Percentiles rank a stretch among this genome's conserved stretches.
These are phyloP conservation scores for Aulographum hederae DNA, from an alignment of 2,329 filamentous ascomycete genomes.

Conservation along the genomic window DNA sequence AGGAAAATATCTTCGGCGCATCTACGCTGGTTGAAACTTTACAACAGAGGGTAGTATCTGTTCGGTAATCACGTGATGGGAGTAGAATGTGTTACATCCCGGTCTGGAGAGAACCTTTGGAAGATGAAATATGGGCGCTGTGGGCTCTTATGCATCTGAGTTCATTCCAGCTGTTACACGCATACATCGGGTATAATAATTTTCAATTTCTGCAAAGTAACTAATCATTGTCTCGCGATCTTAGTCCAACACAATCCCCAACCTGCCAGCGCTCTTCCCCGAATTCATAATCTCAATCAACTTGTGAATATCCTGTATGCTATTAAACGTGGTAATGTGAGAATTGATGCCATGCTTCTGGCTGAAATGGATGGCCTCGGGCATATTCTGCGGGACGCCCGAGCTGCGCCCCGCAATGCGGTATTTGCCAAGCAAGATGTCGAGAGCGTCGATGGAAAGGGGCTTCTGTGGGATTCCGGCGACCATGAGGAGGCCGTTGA, in stretches of 20 bases:
- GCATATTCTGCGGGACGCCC: conserved; percentile 23
- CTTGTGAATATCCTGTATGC: conserved; percentile 18
- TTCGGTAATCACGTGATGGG: too few species aligned
- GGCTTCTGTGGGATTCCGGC: conserved; percentile 21
- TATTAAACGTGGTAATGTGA: conserved; percentile 19
- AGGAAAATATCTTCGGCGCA: too few species aligned
- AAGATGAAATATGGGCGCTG: too few species aligned
- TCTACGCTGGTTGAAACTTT: too few species aligned
- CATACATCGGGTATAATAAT: too few species aligned
- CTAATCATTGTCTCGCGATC: too few species aligned
- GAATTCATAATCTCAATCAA: conserved; percentile 22
- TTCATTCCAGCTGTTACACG: too few species aligned
- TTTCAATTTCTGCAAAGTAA: too few species aligned
- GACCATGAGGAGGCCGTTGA: conserved; percentile 24
- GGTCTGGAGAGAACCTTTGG: too few species aligned
- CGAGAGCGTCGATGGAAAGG: conserved; percentile 19
- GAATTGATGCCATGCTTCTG: conserved; percentile 23
- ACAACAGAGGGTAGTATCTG: too few species aligned
- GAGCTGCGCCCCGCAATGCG: conserved; percentile 24
- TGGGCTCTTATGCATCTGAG: too few species aligned
- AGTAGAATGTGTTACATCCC: too few species aligned
- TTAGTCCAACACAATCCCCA: conserved; percentile 21
- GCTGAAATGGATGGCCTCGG: conserved; percentile 25
- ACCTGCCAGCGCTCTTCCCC: conserved; percentile 18
- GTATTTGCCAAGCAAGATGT: conserved; percentile 21